Percentiles rank a stretch among this genome's conserved stretches.
These are phyloP conservation scores for Curvularia verruculosa DNA, from an alignment of 2,329 filamentous ascomycete species.

Conservation along the genomic window DNA sequence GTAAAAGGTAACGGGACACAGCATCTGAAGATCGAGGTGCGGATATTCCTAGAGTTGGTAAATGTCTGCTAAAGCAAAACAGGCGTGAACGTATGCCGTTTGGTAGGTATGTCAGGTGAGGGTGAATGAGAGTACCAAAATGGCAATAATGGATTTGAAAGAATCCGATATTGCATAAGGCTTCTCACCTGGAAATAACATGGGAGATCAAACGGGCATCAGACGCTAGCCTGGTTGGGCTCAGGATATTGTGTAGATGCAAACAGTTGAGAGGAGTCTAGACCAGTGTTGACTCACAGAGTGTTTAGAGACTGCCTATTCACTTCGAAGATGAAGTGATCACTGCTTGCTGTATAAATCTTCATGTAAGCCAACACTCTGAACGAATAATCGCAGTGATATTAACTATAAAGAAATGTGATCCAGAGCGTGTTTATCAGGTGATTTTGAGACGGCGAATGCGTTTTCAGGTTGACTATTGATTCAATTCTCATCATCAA, in stretches of 20 bases:
- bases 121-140: neutral
- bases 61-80: neutral
- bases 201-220: no score
- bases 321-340: neutral
- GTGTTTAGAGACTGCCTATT: neutral
- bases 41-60: neutral
- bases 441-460: neutral
- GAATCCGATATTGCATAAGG: neutral
- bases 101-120: neutral
- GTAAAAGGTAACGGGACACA: no score
- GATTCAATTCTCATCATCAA: no score
- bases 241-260: neutral
- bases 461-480: neutral
- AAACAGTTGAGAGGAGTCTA: neutral
- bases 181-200: neutral
- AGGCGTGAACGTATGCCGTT: neutral
- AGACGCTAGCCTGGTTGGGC: neutral
- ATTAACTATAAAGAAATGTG: neutral
- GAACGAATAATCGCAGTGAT: neutral
- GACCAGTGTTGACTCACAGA: neutral
- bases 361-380: neutral
- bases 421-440: neutral
- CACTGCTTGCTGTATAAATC: neutral
- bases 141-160: neutral
- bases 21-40: neutral